Evolutionary conservation across 352 stramenopile genomes (phyloP), one percentile per base, ranked within the genome.

Genomic region (Sclerospora graminicola): DNA sequence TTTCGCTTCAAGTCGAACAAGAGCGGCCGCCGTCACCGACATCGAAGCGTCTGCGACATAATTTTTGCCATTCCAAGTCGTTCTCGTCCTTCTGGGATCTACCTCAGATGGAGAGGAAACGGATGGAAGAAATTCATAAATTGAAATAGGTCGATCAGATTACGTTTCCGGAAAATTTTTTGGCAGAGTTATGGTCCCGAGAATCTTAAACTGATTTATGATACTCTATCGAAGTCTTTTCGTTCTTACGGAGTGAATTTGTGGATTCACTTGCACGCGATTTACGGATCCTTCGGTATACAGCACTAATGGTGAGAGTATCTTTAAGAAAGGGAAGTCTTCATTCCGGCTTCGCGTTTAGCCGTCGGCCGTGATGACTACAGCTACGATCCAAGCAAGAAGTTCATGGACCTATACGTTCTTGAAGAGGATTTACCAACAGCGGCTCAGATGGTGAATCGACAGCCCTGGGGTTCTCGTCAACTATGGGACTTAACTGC

Each of bases 221-320:
- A 90, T 35, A 76, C 73, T 26, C 48, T 90, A 21, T 77, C 78
- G 24, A 84, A 85, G 63, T 86, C 0, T 90, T 88, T 41, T 85
- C 78, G 0, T 88, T 90, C 41, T 36, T 90, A 11, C 66, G 55
- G 11, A 66, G 66, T 13, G 78, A 88, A 41, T 84, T 84, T 38
- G 59, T 90, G 10, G 71, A 70, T 18, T 52, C 63, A 8, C 38
- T 89, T 4, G 71, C 66, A 23, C 54, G 71, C 27, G 73, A 90
- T 35, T 46, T 93, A 10, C 37, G 66, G 8, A 82, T 89, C 14
- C 21, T 79, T 6, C 59, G 41, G 14, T 72, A 80, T 16, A 10
- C 51, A n/a, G n/a, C n/a, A n/a, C n/a, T n/a, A n/a, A n/a, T n/a
- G n/a, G n/a, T n/a, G n/a, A n/a, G n/a, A n/a, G n/a, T n/a, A n/a